Percentiles rank a stretch among this genome's conserved stretches.
Conservation (phyloP, 495 filamentous ascomycete species). For the Xylaria curta region DNA sequence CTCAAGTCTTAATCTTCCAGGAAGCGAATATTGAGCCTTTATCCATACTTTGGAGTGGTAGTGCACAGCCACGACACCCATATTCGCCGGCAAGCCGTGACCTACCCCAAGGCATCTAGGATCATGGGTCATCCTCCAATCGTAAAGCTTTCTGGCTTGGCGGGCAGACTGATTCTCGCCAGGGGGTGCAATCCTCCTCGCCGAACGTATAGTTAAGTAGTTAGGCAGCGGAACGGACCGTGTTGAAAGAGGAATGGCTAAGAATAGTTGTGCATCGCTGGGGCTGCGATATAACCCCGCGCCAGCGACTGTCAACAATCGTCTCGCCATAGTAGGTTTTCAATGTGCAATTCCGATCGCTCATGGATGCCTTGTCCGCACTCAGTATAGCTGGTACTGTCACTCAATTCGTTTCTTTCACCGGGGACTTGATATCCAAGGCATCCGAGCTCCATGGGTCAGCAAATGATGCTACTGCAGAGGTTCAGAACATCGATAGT, state of each 20-base stretch:
- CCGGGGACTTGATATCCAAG: slow-evolving; percentile 29
- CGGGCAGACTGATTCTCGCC: slow-evolving; percentile 4
- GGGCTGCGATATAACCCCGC: slow-evolving; percentile 17
- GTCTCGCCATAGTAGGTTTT: not conserved
- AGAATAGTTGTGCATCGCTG: not conserved
- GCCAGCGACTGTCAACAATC: not conserved
- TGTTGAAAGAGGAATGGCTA: slow-evolving; percentile 2
- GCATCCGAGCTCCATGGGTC: slow-evolving; percentile 34
- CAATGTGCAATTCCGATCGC: not conserved
- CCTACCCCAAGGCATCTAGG: not conserved
- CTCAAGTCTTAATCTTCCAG: not conserved
- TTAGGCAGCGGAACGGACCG: slow-evolving; percentile 14
- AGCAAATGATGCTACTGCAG: slow-evolving; percentile 26
- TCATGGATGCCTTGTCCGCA: slow-evolving; percentile 38
- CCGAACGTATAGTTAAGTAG: not conserved
- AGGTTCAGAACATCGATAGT: slow-evolving; percentile 29
- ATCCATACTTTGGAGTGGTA: not conserved
- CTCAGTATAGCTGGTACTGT: slow-evolving; percentile 40
- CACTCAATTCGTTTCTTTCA: slow-evolving; percentile 42
- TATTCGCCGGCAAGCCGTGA: not conserved
- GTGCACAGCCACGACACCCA: slow-evolving; percentile 6
- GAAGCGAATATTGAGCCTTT: not conserved
- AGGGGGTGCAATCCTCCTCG: not conserved
- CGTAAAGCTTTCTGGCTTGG: slow-evolving; percentile 4
- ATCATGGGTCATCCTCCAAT: not conserved